A percentile compares a stretch with the other conserved stretches of the same genome.
phyloP scores from a whole-genome alignment of 441 rosid genomes.

The Omphalea diandra region DNA sequence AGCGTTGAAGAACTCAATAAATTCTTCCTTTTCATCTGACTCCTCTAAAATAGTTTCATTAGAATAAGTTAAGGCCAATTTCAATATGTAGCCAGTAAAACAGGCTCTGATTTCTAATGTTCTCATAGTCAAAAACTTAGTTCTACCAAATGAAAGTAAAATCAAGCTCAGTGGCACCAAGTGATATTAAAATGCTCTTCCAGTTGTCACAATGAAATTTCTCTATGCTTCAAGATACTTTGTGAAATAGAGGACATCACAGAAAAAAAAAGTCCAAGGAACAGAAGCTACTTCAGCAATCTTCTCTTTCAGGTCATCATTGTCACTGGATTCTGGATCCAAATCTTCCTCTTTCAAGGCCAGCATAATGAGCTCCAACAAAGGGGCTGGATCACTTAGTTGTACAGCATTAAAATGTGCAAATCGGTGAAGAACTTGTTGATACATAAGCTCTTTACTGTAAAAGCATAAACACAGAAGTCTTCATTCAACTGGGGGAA shows the following conservation, averaged over 20 bases:
- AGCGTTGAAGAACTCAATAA: not conserved
- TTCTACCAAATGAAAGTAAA: not conserved
- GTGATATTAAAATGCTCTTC: not conserved
- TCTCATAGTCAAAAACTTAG: not conserved
- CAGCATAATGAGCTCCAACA: conserved; percentile 66
- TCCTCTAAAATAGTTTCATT: conserved; percentile 3
- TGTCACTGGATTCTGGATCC: conserved; percentile 52
- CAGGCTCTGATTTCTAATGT: not conserved
- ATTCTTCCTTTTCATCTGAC: not conserved
- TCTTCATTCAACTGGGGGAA: not conserved
- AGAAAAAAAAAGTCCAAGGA: conserved; percentile 11
- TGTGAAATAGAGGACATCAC: not conserved
- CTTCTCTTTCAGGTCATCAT: conserved; percentile 72
- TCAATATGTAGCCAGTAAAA: too few species aligned
- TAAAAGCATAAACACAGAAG: conserved; percentile 26
- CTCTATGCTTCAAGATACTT: conserved; percentile 7
- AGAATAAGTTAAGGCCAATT: too few species aligned
- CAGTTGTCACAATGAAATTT: conserved; percentile 2
- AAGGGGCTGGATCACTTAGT: conserved; percentile 77
- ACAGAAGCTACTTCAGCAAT: conserved; percentile 69
- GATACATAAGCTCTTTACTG: conserved; percentile 99
- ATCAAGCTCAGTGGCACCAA: not conserved
- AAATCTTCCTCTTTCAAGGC: conserved; percentile 90
- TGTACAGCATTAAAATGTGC: conserved; percentile 87
- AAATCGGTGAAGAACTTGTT: conserved; percentile 83